Evolutionary conservation across 371 early-diverging fungal species (phyloP), one percentile per base, ranked within the genome.

Genomic region (Actinomucor elegans): DNA sequence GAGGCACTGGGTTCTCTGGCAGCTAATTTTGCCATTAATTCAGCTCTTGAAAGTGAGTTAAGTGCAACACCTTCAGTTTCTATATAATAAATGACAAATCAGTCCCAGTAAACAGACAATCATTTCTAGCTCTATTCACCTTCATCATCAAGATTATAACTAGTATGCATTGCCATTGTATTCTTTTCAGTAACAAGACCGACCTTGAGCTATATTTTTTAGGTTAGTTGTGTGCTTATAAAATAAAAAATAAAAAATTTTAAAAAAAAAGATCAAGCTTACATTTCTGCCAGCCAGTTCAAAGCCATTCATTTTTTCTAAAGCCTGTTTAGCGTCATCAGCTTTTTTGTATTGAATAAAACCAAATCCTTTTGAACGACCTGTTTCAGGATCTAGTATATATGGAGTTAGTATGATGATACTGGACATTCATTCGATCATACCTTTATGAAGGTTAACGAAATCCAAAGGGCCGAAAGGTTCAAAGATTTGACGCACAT

Each of bases 381-480:
- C 92, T 4, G 92, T 91, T 42, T 88, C 91, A 0, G 81, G 71
- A 66, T 91, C 93, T 71, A 61, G 12, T 7, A 18, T 11, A 11
- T 24, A 9, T 32, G 37, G 5, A 18, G 32, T 40, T 40, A 42
- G 24, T n/a, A n/a, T n/a, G n/a, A n/a, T n/a, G n/a, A n/a, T n/a
- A n/a, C n/a, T n/a, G n/a, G n/a, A 38, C 47, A 52, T n/a, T 24
- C 8, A 29, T 18, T 11, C 9, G 11, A 1, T 18, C 17, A 41
- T 70, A 71, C 71, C 77, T 69, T 79, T 83, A 60, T 90, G 86
- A 42, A 96, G 69, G 38, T 86, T 84, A 55, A 94, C 86, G 57
- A 85, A 86, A 36, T 94, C 96, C 18, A 97, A 69, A 0, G 82
- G 77, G 6, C 97, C 98, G 79, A 94, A 93, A 36, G 90, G 83